Conservation (phyloP, 2,329 filamentous ascomycete species). For the Microcera coccophila region DNA sequence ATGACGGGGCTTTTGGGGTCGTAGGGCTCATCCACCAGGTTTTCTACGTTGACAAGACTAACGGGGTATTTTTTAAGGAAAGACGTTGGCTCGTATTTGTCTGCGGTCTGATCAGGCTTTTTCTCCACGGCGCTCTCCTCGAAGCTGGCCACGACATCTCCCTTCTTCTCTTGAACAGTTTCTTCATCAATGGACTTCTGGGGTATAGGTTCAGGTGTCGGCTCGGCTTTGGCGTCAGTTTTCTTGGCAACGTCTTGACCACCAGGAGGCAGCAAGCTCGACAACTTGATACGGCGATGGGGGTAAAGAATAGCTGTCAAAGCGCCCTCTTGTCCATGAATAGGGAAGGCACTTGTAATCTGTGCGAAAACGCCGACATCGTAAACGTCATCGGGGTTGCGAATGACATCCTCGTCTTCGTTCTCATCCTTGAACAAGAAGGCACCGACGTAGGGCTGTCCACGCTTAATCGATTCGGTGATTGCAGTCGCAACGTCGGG, state of each 20-base stretch:
- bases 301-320: constrained; percentile 94
- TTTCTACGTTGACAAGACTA: constrained; percentile 92
- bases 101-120: constrained; percentile 47
- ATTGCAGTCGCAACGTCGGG: constrained; percentile 88
- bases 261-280: constrained; percentile 70
- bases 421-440: constrained; percentile 97
- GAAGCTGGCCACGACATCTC: constrained; percentile 94
- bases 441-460: constrained; percentile 94
- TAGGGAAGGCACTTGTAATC: constrained; percentile 92
- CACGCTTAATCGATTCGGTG: constrained; percentile 92
- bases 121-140: constrained; percentile 72
- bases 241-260: constrained; percentile 50
- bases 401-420: constrained; percentile 89
- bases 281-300: constrained; percentile 88
- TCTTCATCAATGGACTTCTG: constrained; percentile 52
- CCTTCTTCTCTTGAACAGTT: constrained; percentile 63
- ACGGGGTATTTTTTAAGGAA: constrained; percentile 90
- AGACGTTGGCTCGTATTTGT: constrained; percentile 78
- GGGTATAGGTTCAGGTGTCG: constrained; percentile 57
- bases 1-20: constrained; percentile 88
- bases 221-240: constrained; percentile 46
- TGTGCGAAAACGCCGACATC: constrained; percentile 97
- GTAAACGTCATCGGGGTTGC: constrained; percentile 85
- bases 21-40: constrained; percentile 80
- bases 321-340: constrained; percentile 77